phyloP scores from a whole-genome alignment of 371 early-diverging fungal genomes.

The Nosema granulosis region DNA sequence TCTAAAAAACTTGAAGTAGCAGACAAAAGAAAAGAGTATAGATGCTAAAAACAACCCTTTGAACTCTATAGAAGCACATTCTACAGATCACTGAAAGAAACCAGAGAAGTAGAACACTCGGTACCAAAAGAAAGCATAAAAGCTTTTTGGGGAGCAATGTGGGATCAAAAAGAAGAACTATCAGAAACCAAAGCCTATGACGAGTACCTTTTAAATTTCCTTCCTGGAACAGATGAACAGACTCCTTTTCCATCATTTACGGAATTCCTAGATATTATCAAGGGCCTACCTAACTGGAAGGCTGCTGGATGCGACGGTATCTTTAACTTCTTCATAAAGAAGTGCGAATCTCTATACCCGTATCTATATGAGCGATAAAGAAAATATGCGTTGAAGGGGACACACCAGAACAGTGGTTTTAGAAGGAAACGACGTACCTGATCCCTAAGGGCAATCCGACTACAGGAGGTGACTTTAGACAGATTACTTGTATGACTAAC shows the following conservation, averaged over 20 bases:
- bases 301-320: neutral
- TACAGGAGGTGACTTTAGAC: constrained; percentile 1
- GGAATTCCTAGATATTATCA: neutral
- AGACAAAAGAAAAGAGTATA: no score
- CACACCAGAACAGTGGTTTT: neutral
- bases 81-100: neutral
- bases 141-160: neutral
- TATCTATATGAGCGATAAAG: neutral
- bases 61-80: neutral
- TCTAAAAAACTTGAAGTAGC: no score
- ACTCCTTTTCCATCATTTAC: neutral
- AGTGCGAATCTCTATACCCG: neutral
- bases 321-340: constrained; percentile 2
- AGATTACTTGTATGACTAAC: constrained; percentile 5
- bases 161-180: neutral
- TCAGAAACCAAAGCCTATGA: neutral
- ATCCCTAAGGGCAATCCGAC: neutral
- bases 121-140: neutral
- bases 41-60: no score
- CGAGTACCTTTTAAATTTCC: neutral
- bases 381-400: neutral
- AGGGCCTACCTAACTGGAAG: neutral
- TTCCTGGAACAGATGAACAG: neutral
- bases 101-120: neutral
- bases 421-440: neutral